A percentile compares a stretch with the other conserved stretches of the same genome.
These are phyloP conservation scores for Saraca asoca DNA, from an alignment of 331 rosid genomes.

Conservation along the genomic window DNA sequence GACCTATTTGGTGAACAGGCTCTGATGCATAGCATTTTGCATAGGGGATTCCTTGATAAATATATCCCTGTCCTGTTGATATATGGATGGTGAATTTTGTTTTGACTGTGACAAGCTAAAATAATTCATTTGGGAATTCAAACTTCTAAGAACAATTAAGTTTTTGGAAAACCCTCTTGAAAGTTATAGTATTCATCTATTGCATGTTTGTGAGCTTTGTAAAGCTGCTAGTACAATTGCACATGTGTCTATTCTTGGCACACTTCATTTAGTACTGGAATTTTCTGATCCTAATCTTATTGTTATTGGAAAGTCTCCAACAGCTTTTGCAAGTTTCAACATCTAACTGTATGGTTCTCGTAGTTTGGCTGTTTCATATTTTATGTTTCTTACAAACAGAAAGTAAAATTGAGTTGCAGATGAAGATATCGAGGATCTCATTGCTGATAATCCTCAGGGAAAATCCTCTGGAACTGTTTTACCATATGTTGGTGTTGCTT, in stretches of 20 bases:
- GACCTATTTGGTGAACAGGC: no score
- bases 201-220: no score
- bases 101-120: no score
- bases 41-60: no score
- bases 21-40: no score
- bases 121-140: no score
- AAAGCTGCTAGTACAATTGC: slow-evolving; percentile 8
- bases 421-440: slow-evolving; percentile 59
- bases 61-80: no score
- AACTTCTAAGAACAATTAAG: no score
- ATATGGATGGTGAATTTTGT: no score
- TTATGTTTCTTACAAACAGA: slow-evolving; percentile 25
- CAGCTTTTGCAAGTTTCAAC: slow-evolving; percentile 1
- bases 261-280: slow-evolving; percentile 5
- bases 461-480: slow-evolving; percentile 89
- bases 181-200: not conserved
- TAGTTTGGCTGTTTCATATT: slow-evolving; percentile 19
- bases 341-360: slow-evolving; percentile 10
- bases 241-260: slow-evolving; percentile 4
- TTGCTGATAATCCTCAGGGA: slow-evolving; percentile 53
- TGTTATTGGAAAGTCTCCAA: slow-evolving; percentile 6
- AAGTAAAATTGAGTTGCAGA: slow-evolving; percentile 54
- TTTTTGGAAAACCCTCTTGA: no score
- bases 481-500: slow-evolving; percentile 94
- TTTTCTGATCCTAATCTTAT: not conserved